Base-by-base conservation (phyloP, 495 filamentous ascomycete species). In the Neurospora intermedia region DNA sequence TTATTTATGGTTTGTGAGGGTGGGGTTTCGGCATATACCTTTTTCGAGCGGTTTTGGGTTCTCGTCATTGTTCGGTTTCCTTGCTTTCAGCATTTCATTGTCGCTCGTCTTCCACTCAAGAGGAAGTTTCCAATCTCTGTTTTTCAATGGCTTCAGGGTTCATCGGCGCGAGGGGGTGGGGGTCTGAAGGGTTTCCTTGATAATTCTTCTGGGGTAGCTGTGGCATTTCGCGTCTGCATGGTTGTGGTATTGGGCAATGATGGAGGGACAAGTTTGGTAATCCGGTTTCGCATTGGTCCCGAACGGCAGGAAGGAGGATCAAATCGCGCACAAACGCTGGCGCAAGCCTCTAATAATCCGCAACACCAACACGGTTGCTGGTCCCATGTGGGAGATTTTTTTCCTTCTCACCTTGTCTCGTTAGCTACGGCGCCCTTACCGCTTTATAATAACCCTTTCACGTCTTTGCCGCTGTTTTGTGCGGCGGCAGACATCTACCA, bases 21-120 rank as follows among this genome's bases (percentile, higher is more conserved):
- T 76, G 79, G 78, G 77, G 79, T 82, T 81, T 82, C 79, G 76
- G 83, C 83, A 85, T 86, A 87, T 86, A 86, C 83, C 85, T 81
- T 71, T 45, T 74, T 77, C 46, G 59, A 75, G 79, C 77, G 75
- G 73, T 71, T 71, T 70, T 69, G 73, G 73, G 62, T 74, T 72
- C 35, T 75, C 75, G 73, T 43, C 75, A 76, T 77, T 75, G 73
- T 35, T 73, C 69, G 76, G 79, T 78, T 73, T 77, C 78, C 54
- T 78, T 78, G 72, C 75, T 73, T 74, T 70, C 74, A 75, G 72
- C 73, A 75, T 79, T 82, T 75, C 69, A 75, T 77, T 76, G 35
- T 77, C 77, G 76, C 71, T 72, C n/a, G n/a, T 31, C 27, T 62
- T 62, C 31, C 54, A 15, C 27, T 66, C 54, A 35, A 8, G 54